Conservation (phyloP, 73 alveolate species). For the Effrenium voratum region DNA sequence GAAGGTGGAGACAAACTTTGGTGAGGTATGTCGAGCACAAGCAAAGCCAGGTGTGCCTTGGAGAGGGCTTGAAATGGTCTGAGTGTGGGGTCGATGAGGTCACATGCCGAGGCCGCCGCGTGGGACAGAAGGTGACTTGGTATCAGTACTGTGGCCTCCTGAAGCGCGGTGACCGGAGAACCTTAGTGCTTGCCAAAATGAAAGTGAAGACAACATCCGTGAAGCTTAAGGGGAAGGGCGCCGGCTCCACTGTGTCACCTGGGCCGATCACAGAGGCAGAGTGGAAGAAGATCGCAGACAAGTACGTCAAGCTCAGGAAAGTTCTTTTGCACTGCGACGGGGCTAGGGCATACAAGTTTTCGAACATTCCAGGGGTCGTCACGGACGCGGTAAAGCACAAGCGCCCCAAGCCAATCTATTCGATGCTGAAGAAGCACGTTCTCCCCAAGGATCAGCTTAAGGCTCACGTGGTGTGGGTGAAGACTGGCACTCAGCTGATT, state of each 20-base stretch:
- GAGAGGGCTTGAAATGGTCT: neutral
- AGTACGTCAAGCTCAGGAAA: neutral
- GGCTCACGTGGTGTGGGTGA: slow-evolving; percentile 40
- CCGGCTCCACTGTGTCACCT: neutral
- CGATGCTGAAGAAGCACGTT: neutral
- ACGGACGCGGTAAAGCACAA: slow-evolving; percentile 37
- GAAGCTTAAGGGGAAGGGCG: neutral
- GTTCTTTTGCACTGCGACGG: slow-evolving; percentile 6
- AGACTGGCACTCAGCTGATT: slow-evolving; percentile 26
- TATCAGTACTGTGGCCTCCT: neutral
- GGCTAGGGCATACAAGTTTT: neutral
- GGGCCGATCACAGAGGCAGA: neutral
- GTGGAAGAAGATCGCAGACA: neutral
- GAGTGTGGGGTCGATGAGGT: neutral
- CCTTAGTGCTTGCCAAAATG: neutral
- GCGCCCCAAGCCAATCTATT: slow-evolving; percentile 17
- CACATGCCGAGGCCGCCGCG: neutral
- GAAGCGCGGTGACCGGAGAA: neutral
- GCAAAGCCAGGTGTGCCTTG: neutral
- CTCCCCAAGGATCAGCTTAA: slow-evolving; percentile 1
- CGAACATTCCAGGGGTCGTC: slow-evolving; percentile 1
- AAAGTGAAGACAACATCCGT: neutral
- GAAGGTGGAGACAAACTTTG: neutral
- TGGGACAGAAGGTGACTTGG: neutral
- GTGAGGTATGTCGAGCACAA: neutral